Conservation (phyloP, 2,329 filamentous ascomycete genomes). For the Bipolaris bicolor region DNA sequence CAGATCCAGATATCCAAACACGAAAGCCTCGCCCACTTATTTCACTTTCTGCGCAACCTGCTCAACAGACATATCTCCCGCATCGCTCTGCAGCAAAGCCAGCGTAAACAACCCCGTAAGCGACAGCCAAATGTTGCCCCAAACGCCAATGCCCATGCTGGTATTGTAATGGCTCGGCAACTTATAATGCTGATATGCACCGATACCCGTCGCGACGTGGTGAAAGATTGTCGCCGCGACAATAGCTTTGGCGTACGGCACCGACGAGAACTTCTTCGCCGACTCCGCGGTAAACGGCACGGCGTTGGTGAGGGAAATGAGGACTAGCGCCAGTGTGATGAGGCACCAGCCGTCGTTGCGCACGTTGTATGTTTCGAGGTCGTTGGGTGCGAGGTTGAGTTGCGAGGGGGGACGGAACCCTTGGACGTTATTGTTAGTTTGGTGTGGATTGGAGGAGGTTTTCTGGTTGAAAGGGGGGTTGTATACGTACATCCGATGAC, state of each 20-base stretch:
- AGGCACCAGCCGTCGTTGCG: slow-evolving; percentile 37
- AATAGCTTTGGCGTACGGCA: slow-evolving; percentile 29
- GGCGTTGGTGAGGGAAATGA: slow-evolving; percentile 31
- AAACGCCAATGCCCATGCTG: slow-evolving; percentile 33
- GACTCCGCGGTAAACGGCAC: slow-evolving; percentile 21
- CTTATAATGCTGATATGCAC: slow-evolving; percentile 36
- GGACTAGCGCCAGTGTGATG: slow-evolving; percentile 32
- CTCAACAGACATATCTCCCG: slow-evolving; percentile 16
- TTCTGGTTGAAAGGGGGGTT: background rate
- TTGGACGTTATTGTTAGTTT: slow-evolving; percentile 9
- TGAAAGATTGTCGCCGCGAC: slow-evolving; percentile 34
- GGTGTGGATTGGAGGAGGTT: background rate
- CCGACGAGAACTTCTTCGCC: slow-evolving; percentile 1
- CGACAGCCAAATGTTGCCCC: slow-evolving; percentile 36
- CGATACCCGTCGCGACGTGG: slow-evolving; percentile 29
- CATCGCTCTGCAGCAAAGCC: slow-evolving; percentile 13
- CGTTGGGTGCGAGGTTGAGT: slow-evolving; percentile 27
- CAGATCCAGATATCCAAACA: too few relatives aligned
- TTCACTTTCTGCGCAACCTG: slow-evolving; percentile 21
- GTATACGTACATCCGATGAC: slow-evolving; percentile 27
- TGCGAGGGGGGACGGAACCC: slow-evolving; percentile 36
- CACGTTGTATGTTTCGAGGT: slow-evolving; percentile 36
- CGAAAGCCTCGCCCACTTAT: background rate
- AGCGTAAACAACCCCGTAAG: slow-evolving; percentile 26
- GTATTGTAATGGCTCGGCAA: slow-evolving; percentile 33